Evolutionary conservation across 208 protist species (phyloP), one percentile per base, ranked within the genome.

Genomic region (Sergeia podlipaevii): DNA sequence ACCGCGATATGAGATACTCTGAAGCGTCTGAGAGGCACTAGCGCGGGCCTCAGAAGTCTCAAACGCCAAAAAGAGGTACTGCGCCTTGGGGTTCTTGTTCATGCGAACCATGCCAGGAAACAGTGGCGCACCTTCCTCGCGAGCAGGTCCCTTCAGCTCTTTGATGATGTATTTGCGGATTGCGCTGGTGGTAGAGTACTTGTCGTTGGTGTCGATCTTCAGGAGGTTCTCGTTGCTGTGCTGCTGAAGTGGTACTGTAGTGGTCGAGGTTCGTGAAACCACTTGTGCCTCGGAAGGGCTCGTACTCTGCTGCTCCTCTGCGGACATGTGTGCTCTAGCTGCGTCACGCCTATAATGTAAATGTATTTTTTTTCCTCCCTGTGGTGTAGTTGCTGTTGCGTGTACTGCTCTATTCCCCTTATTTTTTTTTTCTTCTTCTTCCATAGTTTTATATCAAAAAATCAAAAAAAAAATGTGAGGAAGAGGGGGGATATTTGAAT

Each of bases 181-280:
- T 5, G 76, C 61, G 1, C 65, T 57, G 4, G 77, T 74, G 20
- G 89, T 96, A 29, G 79, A 84, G 65, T 90, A 94, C 13, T 54
- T 71, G 54, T 96, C 86, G 54, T 84, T 69, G 4, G 84, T 93
- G 69, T 96, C 77, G 3, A 93, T 86, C 64, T 96, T 96, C 11
- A 96, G 65, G 2, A 96, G 67, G 47, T 93, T 83, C 30, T 76
- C 74, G 44, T 96, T 96, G 65, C 76, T 89, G 67, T 93, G 83
- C 53, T 81, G 54, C 17, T 73, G 78, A 39, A 93, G 77, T 36
- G 51, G 37, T 17, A 76, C 62, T n/a, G n/a, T n/a, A n/a, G n/a
- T n/a, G n/a, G n/a, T n/a, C n/a, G n/a, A n/a, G n/a, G n/a, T n/a
- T n/a, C n/a, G n/a, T n/a, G n/a, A n/a, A n/a, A n/a, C n/a, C n/a